These are phyloP conservation scores for Lichtheimia hyalospora DNA, from an alignment of 371 early-diverging fungal species.

Conservation along the genomic window DNA sequence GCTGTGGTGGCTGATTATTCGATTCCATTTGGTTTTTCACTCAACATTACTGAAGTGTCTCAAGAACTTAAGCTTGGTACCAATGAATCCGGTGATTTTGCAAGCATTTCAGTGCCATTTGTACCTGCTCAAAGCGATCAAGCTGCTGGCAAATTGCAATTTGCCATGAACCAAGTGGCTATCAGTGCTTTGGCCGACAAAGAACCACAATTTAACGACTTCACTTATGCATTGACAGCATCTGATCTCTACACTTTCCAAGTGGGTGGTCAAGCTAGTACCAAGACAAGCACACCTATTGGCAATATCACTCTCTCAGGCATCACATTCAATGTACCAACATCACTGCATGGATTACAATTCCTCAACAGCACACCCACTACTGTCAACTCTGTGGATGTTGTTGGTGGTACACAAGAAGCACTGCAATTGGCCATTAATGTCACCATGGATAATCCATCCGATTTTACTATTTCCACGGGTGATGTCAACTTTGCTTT, in stretches of 20 bases:
- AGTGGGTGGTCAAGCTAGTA: constrained; percentile 47
- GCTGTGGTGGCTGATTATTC: constrained; percentile 46
- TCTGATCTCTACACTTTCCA: constrained; percentile 42
- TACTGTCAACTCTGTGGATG: constrained; percentile 50
- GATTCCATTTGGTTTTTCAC: constrained; percentile 55
- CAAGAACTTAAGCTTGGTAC: constrained; percentile 45
- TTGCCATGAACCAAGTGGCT: constrained; percentile 34
- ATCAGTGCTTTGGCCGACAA: constrained; percentile 34
- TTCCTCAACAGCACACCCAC: constrained; percentile 56
- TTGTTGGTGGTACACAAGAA: constrained; percentile 52
- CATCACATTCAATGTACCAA: constrained; percentile 54
- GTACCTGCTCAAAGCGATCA: constrained; percentile 45
- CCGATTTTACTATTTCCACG: constrained; percentile 51
- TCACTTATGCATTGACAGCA: constrained; percentile 46
- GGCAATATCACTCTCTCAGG: constrained; percentile 53
- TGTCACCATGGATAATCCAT: constrained; percentile 58
- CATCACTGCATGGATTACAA: constrained; percentile 55
- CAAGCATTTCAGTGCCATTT: constrained; percentile 38
- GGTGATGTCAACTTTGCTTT: constrained; percentile 50
- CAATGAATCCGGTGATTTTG: constrained; percentile 38
- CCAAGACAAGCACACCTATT: constrained; percentile 53
- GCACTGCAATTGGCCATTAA: constrained; percentile 49
- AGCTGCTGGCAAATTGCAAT: constrained; percentile 42
- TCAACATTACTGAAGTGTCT: constrained; percentile 47
- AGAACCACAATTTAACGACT: constrained; percentile 46